Percentiles rank a stretch among this genome's conserved stretches.
Evolutionary conservation across 2,329 filamentous ascomycete species (phyloP).

Genomic region (Clarireedia sp.): DNA sequence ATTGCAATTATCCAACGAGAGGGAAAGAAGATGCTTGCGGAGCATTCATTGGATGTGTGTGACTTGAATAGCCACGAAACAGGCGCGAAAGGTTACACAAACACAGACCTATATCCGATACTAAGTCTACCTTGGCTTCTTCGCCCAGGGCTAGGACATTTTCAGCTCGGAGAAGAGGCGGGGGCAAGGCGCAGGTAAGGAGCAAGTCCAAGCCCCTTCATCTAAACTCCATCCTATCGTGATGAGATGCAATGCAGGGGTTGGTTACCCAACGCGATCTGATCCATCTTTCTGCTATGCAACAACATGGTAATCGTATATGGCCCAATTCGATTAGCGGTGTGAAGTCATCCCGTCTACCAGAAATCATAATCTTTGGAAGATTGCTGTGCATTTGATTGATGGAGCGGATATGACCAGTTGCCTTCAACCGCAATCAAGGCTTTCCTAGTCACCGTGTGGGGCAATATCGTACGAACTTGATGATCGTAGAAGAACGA

Average conservation of each 20-base stretch:
- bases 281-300: not conserved
- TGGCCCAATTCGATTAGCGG: slow-evolving; percentile 2
- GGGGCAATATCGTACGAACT: not conserved
- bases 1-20: not conserved
- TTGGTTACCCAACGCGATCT: not conserved
- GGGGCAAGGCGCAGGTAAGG: not conserved
- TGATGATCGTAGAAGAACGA: too few species aligned
- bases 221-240: not conserved
- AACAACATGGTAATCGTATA: slow-evolving; percentile 1
- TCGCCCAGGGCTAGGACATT: not conserved
- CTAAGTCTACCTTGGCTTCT: not conserved
- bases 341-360: not conserved
- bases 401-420: not conserved
- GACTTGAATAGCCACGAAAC: not conserved
- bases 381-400: not conserved
- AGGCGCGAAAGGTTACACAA: slow-evolving; percentile 5
- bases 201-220: not conserved
- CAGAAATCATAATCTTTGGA: too few species aligned
- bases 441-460: not conserved
- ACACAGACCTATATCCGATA: not conserved
- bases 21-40: not conserved
- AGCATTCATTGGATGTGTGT: not conserved
- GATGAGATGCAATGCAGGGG: slow-evolving; percentile 1
- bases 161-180: not conserved
- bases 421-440: not conserved